phyloP scores from a whole-genome alignment of 768 basidiomycete species.

The Mycena amicta region DNA sequence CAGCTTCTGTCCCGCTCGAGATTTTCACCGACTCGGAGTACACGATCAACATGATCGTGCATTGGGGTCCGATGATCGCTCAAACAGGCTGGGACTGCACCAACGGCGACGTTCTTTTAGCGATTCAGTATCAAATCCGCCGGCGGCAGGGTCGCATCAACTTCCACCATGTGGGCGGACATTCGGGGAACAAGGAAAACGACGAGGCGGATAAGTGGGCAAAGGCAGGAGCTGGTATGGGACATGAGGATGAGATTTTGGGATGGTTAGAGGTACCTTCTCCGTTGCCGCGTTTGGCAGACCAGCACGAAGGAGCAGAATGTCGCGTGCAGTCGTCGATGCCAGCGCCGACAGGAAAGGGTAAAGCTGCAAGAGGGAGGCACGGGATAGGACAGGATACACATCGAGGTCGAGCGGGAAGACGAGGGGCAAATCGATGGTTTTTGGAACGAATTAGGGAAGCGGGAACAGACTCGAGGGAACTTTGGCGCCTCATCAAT shows the following conservation, averaged over 20 bases:
- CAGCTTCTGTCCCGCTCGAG: neutral
- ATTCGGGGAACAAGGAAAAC: neutral
- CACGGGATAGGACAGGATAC: neutral
- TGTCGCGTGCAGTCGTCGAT: neutral
- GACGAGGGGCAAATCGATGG: neutral
- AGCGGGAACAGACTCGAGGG: neutral
- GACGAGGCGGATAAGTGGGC: slow-evolving; percentile 1
- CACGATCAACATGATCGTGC: slow-evolving; percentile 1
- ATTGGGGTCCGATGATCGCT: neutral
- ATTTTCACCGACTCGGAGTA: slow-evolving; percentile 1
- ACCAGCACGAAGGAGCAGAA: neutral
- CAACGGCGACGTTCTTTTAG: neutral
- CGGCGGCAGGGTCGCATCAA: neutral
- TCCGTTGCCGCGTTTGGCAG: neutral
- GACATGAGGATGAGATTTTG: neutral
- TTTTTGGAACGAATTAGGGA: neutral
- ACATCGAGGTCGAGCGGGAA: neutral
- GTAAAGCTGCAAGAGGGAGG: neutral
- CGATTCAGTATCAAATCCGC: neutral
- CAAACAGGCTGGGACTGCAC: slow-evolving; percentile 5
- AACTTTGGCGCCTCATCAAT: neutral
- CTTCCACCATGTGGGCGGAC: neutral
- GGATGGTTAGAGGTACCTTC: neutral
- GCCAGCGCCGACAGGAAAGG: neutral
- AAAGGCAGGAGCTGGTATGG: neutral